phyloP scores from a whole-genome alignment of 768 basidiomycete genomes.

The Pulveroboletus sp. region DNA sequence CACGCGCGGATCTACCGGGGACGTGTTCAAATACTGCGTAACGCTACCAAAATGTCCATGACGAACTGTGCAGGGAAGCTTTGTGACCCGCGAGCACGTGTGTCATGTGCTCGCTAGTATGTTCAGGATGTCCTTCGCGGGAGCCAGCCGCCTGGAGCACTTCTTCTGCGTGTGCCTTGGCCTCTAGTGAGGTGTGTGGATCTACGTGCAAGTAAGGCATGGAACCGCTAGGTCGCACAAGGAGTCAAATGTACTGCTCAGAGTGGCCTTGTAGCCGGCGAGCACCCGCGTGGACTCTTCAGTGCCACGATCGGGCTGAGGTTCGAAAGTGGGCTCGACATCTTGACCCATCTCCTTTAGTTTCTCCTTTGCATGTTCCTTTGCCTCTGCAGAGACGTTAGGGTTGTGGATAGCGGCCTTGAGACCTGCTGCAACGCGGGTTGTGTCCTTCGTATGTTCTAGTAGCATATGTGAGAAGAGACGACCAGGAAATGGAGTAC shows the following conservation, averaged over 20 bases:
- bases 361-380: conserved; percentile 41
- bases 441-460: conserved; percentile 36
- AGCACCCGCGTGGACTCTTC: conserved; percentile 24
- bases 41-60: neutral
- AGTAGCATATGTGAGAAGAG: neutral
- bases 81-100: conserved; percentile 55
- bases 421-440: conserved; percentile 50
- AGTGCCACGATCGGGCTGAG: neutral
- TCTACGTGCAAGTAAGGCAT: conserved; percentile 21
- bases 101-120: conserved; percentile 35
- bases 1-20: conserved; percentile 39
- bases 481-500: neutral
- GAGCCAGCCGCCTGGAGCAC: conserved; percentile 45
- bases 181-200: conserved; percentile 40
- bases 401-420: conserved; percentile 59
- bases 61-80: conserved; percentile 47
- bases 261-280: conserved; percentile 49
- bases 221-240: neutral
- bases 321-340: conserved; percentile 1
- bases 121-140: conserved; percentile 26
- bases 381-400: conserved; percentile 51
- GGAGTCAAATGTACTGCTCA: conserved; percentile 32
- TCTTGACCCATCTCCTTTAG: conserved; percentile 39
- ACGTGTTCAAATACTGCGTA: neutral
- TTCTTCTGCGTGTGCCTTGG: conserved; percentile 52